phyloP scores from a whole-genome alignment of 2,329 filamentous ascomycete genomes.

The Sclerotinia spermophila region DNA sequence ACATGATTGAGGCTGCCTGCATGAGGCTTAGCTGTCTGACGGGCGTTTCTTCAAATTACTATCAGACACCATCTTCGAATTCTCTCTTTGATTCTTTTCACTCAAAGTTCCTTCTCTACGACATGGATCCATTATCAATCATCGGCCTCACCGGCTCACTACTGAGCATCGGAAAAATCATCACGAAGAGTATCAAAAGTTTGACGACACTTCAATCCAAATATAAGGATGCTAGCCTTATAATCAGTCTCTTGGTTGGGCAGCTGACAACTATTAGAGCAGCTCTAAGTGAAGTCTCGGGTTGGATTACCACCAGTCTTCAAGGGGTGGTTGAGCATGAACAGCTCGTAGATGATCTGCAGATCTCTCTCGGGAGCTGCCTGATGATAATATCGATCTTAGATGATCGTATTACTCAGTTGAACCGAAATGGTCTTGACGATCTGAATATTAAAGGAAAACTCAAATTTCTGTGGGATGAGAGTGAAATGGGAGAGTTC shows the following conservation, averaged over 20 bases:
- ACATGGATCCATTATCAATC: slow-evolving; percentile 4
- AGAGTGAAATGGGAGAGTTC: not conserved
- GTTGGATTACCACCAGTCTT: not conserved
- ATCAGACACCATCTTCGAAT: too few relatives aligned
- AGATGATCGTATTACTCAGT: not conserved
- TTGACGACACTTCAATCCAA: not conserved
- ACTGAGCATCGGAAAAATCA: not conserved
- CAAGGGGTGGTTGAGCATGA: not conserved
- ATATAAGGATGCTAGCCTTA: not conserved
- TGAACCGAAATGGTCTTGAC: not conserved
- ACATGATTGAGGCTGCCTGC: too few relatives aligned
- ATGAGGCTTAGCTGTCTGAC: too few relatives aligned
- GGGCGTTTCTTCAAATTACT: too few relatives aligned
- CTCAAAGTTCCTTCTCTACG: not conserved
- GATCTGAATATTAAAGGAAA: not conserved
- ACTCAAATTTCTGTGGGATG: not conserved
- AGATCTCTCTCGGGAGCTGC: not conserved
- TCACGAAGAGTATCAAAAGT: not conserved
- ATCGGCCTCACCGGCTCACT: not conserved
- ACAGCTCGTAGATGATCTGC: slow-evolving; percentile 1
- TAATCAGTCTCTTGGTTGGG: not conserved
- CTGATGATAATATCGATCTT: not conserved
- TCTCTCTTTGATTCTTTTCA: not conserved
- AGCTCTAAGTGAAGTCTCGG: not conserved
- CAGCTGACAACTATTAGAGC: not conserved